phyloP scores from a whole-genome alignment of 257 asterid genomes.

The Fraxinus quadrangulata region DNA sequence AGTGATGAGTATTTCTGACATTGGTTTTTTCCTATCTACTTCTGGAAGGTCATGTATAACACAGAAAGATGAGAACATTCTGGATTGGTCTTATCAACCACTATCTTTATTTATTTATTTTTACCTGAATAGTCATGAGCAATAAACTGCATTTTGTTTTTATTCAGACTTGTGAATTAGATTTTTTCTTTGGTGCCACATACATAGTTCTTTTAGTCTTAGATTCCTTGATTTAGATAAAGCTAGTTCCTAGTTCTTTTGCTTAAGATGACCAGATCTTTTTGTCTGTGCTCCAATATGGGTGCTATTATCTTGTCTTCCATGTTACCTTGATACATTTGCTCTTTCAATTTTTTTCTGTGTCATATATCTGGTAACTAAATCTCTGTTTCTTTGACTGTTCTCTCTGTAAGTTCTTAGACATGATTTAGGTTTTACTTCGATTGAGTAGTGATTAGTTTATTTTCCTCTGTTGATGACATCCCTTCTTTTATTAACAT shows the following conservation, averaged over 20 bases:
- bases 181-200: neutral
- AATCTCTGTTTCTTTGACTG: neutral
- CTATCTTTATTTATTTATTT: neutral
- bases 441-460: slow-evolving; percentile 3
- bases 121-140: neutral
- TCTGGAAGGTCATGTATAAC: neutral
- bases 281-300: neutral
- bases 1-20: neutral
- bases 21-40: neutral
- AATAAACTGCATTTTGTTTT: neutral
- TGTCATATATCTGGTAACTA: neutral
- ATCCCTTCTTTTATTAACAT: slow-evolving; percentile 18
- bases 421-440: slow-evolving; percentile 8
- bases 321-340: neutral
- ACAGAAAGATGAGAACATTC: neutral
- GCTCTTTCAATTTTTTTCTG: neutral
- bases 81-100: neutral
- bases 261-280: neutral
- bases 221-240: neutral
- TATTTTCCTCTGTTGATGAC: slow-evolving; percentile 25
- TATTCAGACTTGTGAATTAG: no score
- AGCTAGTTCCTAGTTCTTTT: neutral
- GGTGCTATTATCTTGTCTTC: neutral
- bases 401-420: slow-evolving; percentile 18
- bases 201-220: no score